These are phyloP conservation scores for Tetrastigma voinierianum DNA, from an alignment of 164 flowering plant species.

Conservation along the genomic window DNA sequence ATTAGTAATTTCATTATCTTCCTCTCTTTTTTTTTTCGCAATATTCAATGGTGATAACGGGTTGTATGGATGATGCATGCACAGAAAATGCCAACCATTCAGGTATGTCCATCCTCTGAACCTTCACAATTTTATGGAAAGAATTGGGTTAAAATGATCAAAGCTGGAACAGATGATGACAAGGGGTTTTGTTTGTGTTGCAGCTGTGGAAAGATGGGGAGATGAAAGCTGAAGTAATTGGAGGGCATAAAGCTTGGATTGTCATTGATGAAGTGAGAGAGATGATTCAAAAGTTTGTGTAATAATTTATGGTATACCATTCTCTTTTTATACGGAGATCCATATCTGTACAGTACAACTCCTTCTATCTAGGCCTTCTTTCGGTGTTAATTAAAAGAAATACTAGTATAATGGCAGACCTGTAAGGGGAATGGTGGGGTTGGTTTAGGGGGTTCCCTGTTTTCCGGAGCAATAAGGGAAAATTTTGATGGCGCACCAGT, in stretches of 20 bases:
- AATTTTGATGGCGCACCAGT: too few relatives aligned
- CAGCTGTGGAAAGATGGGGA: constrained; percentile 96
- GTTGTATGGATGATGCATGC: too few relatives aligned
- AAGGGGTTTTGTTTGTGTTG: constrained; percentile 5
- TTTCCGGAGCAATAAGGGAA: too few relatives aligned
- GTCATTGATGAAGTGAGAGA: constrained; percentile 85
- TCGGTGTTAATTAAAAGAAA: too few relatives aligned
- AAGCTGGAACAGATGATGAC: too few relatives aligned
- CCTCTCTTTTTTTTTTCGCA: not conserved
- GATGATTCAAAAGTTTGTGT: constrained; percentile 71
- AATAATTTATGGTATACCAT: not conserved
- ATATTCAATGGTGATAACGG: too few relatives aligned
- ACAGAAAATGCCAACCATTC: constrained; percentile 99
- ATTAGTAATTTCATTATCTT: not conserved
- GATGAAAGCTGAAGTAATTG: constrained; percentile 88
- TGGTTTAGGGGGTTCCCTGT: too few relatives aligned
- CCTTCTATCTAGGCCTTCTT: too few relatives aligned
- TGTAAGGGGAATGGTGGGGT: too few relatives aligned
- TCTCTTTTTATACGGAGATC: not conserved
- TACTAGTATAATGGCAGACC: too few relatives aligned
- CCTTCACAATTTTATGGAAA: too few relatives aligned
- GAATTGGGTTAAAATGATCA: too few relatives aligned
- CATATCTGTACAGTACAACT: not conserved
- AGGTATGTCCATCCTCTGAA: constrained; percentile 37
- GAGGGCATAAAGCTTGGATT: constrained; percentile 94